A percentile compares a stretch with the other conserved stretches of the same genome.
These are phyloP conservation scores for Boletus mariae DNA, from an alignment of 1,284 basidiomycete genomes.

Conservation along the genomic window DNA sequence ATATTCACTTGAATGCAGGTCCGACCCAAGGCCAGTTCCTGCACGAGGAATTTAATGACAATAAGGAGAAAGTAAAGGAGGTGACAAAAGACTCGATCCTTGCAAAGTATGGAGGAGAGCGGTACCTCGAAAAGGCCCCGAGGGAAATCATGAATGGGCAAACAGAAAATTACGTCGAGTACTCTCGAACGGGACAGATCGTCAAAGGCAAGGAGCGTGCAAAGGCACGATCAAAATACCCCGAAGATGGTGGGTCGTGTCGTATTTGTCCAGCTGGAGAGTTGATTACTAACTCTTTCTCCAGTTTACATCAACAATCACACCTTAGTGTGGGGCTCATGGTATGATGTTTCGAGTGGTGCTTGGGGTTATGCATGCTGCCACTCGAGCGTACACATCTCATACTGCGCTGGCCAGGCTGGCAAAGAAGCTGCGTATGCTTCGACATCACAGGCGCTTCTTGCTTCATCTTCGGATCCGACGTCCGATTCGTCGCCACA, in stretches of 20 bases:
- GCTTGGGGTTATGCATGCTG: constrained; percentile 96
- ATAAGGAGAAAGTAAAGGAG: constrained; percentile 90
- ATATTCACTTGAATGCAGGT: constrained; percentile 94
- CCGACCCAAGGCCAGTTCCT: constrained; percentile 93
- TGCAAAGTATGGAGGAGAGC: constrained; percentile 89
- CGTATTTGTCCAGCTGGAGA: background rate
- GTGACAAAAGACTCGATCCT: constrained; percentile 84
- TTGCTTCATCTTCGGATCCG: constrained; percentile 41
- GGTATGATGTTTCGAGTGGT: constrained; percentile 71
- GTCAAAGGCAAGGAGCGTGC: constrained; percentile 90
- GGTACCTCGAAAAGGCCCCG: constrained; percentile 86
- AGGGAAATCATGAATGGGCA: constrained; percentile 90
- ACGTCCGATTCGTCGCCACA: constrained; percentile 24
- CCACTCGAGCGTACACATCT: constrained; percentile 81
- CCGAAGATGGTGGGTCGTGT: constrained; percentile 76
- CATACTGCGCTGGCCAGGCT: constrained; percentile 90
- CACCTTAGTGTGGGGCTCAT: constrained; percentile 93
- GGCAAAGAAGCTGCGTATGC: constrained; percentile 79
- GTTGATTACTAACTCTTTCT: constrained; percentile 5
- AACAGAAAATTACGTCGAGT: constrained; percentile 97
- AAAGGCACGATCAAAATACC: constrained; percentile 86
- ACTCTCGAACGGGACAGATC: constrained; percentile 87
- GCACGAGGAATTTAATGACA: constrained; percentile 86
- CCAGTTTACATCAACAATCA: constrained; percentile 93
- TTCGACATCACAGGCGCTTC: constrained; percentile 66